Base-by-base conservation (phyloP, 192 early-diverging fungal genomes). In the Pilobolus umbonatus region DNA sequence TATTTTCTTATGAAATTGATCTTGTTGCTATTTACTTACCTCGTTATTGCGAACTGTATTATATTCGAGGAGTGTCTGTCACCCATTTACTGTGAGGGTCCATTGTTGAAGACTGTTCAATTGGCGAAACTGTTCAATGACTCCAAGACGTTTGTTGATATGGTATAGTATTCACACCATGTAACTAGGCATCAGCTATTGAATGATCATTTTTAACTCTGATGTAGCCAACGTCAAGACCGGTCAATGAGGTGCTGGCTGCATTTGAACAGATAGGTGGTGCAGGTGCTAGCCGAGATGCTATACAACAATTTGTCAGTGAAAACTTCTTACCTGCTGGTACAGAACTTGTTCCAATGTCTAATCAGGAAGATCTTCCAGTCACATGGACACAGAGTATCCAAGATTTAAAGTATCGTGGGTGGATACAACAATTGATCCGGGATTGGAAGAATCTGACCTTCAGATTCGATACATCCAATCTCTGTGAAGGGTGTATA, bases 91-190 rank as follows among this genome's bases (percentile, higher is more conserved):
- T 89, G 88, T 67, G 62, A 75, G 11, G 84, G 88, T 25, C 73
- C 78, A 22, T 43, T 88, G 7, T 62, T 89, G 21, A 69, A 83
- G 11, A 62, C 77, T 0, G 78, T 89, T 25, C 84, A 89, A 54
- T 68, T 83, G 52, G 78, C 88, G 19, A 49, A 48, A 12, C 40
- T 87, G 15, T 89, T 64, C 60, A 45, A 68, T 0, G 88, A 89
- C 58, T 85, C 85, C 64, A 89, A 89, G 71, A 86, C 85, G 17
- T 89, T 86, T 75, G 86, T 88, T 32, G 77, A 84, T 64, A 79
- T 60, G 70, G 51, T 53, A 53, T 26, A 12, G 9, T 38, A 38
- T 38, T 12, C 9, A n/a, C n/a, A n/a, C n/a, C n/a, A n/a, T n/a
- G n/a, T n/a, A n/a, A n/a, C n/a, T n/a, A n/a, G n/a, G n/a, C n/a